Evolutionary conservation across 768 basidiomycete genomes (phyloP).

Genomic region (Ephemerocybe angulata): DNA sequence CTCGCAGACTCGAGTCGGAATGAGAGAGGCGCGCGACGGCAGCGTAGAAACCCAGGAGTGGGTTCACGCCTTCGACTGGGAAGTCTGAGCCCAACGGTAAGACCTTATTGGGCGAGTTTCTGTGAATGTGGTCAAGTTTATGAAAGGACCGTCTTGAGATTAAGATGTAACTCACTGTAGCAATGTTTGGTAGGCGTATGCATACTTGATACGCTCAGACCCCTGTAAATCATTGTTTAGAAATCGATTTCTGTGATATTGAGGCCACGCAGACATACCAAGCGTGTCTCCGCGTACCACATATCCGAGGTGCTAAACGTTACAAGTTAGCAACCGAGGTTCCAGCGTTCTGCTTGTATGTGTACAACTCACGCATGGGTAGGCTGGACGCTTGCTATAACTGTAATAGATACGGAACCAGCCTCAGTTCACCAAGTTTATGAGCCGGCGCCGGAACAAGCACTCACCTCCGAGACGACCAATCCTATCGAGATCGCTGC

Average conservation of each 20-base stretch:
- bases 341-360: not conserved
- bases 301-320: conserved; percentile 74
- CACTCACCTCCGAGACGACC: conserved; percentile 3
- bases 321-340: not conserved
- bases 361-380: conserved; percentile 75
- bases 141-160: not conserved
- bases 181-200: conserved; percentile 86
- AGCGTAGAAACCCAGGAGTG: conserved; percentile 87
- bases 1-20: too few relatives aligned
- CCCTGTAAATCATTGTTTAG: conserved; percentile 44
- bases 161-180: conserved; percentile 24
- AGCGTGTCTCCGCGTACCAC: conserved; percentile 83
- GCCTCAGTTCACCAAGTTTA: not conserved
- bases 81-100: conserved; percentile 90
- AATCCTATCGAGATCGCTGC: conserved; percentile 73
- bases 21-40: conserved; percentile 69
- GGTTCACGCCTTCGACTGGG: conserved; percentile 89
- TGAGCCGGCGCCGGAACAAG: not conserved
- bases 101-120: conserved; percentile 38
- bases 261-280: conserved; percentile 39
- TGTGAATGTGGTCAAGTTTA: not conserved
- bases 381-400: conserved; percentile 90
- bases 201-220: conserved; percentile 76
- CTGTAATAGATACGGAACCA: conserved; percentile 34
- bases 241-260: not conserved